phyloP scores from a whole-genome alignment of 257 asterid genomes.

The Nicotiana otophora region DNA sequence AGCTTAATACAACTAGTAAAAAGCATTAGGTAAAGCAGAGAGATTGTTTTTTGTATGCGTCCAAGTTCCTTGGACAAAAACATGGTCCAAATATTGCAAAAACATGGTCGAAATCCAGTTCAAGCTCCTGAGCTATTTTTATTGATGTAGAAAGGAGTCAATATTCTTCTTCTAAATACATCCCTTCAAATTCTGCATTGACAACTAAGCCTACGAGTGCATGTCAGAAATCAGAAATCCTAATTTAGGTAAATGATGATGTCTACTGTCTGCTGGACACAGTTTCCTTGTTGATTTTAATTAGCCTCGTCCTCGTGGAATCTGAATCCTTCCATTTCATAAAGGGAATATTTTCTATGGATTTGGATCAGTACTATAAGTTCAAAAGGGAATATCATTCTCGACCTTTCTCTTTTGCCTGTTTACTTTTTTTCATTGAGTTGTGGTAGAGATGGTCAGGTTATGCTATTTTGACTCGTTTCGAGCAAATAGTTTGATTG shows the following conservation, averaged over 20 bases:
- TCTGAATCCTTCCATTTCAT: not conserved
- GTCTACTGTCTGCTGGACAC: not conserved
- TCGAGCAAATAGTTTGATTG: not conserved
- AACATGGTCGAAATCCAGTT: not conserved
- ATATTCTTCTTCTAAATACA: not conserved
- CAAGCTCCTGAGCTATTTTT: not conserved
- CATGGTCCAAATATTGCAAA: not conserved
- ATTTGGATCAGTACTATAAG: no score
- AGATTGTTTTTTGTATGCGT: not conserved
- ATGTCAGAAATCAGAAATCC: slow-evolving; percentile 5
- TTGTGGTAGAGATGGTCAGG: not conserved
- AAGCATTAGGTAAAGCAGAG: no score
- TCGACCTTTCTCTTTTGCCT: not conserved
- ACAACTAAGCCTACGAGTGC: not conserved
- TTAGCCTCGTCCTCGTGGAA: not conserved
- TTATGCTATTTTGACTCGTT: not conserved
- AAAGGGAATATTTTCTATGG: not conserved
- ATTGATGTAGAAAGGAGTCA: not conserved
- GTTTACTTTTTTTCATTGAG: not conserved
- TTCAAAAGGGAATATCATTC: no score
- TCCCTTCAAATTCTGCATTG: slow-evolving; percentile 1
- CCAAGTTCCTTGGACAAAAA: not conserved
- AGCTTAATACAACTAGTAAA: no score
- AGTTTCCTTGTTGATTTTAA: not conserved
- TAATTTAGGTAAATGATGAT: not conserved